A percentile compares a stretch with the other conserved stretches of the same genome.
These are phyloP conservation scores for Orbilia ellipsospora DNA, from an alignment of 2,329 filamentous ascomycete genomes.

Conservation along the genomic window DNA sequence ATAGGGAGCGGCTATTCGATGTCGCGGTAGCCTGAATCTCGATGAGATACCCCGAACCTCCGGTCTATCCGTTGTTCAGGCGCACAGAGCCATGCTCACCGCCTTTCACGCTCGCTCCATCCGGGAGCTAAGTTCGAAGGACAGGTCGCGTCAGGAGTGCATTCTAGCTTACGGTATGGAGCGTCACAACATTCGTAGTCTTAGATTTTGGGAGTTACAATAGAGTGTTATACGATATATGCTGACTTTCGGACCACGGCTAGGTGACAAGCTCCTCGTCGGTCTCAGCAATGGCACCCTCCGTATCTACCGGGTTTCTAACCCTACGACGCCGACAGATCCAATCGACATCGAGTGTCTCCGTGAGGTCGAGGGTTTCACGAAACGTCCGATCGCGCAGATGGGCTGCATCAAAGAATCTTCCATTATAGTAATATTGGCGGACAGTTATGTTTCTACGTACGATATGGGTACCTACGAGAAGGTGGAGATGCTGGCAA, in stretches of 20 bases:
- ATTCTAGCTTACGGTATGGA: constrained; percentile 84
- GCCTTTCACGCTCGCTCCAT: constrained; percentile 96
- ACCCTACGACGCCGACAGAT: constrained; percentile 59
- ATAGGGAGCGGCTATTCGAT: constrained; percentile 21
- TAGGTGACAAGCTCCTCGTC: constrained; percentile 88
- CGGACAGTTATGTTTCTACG: constrained; percentile 87
- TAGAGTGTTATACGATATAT: constrained; percentile 1
- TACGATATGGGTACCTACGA: constrained; percentile 89
- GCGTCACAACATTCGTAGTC: too few species aligned
- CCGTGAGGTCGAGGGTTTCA: constrained; percentile 94
- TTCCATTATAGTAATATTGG: constrained; percentile 87
- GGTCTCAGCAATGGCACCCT: constrained; percentile 89
- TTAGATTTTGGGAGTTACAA: not conserved
- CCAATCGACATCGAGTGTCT: constrained; percentile 77
- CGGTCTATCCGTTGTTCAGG: constrained; percentile 58
- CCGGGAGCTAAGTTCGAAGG: constrained; percentile 93
- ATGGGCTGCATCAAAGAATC: constrained; percentile 96
- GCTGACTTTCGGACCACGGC: constrained; percentile 48
- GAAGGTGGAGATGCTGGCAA: constrained; percentile 79
- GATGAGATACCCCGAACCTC: constrained; percentile 41
- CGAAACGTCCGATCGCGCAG: constrained; percentile 87
- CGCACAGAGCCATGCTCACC: constrained; percentile 79
- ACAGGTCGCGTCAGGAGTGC: constrained; percentile 97
- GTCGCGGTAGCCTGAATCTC: constrained; percentile 43
- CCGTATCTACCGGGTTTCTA: constrained; percentile 75